phyloP scores from a whole-genome alignment of 129 eudicot genomes.

The Flaveria sonorensis region DNA sequence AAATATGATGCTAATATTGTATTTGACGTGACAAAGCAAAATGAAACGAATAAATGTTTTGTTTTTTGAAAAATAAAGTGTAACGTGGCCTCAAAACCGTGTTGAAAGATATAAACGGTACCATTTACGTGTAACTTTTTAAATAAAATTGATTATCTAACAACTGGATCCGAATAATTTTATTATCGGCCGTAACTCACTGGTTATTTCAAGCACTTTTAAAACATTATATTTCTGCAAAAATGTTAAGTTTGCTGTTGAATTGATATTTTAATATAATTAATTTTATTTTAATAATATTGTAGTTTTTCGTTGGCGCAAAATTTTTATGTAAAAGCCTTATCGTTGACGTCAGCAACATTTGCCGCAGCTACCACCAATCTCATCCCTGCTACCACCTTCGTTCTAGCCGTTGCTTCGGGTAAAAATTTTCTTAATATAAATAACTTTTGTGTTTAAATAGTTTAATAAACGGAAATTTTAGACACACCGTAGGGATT shows the following conservation, averaged over 20 bases:
- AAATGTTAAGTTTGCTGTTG: no score
- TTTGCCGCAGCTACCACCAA: constrained; percentile 52
- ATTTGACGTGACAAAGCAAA: neutral
- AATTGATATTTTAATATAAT: neutral
- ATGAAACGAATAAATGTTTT: neutral
- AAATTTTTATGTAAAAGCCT: constrained; percentile 47
- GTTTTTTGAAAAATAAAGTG: neutral
- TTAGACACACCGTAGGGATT: no score
- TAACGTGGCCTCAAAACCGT: neutral
- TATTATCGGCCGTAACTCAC: neutral
- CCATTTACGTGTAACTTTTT: no score
- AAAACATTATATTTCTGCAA: neutral
- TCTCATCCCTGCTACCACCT: constrained; percentile 57
- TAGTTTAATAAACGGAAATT: no score
- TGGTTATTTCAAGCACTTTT: neutral
- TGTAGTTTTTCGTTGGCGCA: constrained; percentile 52
- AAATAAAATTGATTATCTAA: no score
- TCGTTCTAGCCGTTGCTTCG: constrained; percentile 45
- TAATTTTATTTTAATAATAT: neutral
- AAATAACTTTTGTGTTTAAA: no score
- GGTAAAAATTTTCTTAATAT: constrained; percentile 29
- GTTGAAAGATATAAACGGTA: neutral
- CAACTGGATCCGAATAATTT: neutral
- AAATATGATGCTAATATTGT: neutral
- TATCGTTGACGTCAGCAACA: constrained; percentile 56